Evolutionary conservation across 306 rosid genomes (phyloP).

Genomic region (Quercus suber): DNA sequence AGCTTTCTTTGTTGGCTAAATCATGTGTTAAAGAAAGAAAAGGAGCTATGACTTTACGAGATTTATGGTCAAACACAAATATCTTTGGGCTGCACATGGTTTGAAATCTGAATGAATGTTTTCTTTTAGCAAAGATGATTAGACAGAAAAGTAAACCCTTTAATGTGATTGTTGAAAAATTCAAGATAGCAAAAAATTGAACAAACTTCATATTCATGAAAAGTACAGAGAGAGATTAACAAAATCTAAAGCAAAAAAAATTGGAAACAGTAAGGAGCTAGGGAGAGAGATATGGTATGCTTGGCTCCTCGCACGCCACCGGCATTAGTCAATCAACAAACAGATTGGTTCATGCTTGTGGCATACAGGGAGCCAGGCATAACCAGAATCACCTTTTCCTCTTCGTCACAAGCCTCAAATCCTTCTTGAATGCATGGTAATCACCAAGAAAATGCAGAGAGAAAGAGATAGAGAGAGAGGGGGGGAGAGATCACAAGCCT

Average conservation of each 20-base stretch:
- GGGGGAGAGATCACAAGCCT: background rate
- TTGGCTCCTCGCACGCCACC: constrained; percentile 45
- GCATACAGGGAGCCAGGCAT: constrained; percentile 52
- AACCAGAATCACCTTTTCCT: background rate
- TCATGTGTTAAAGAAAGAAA: too few relatives aligned
- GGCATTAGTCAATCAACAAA: constrained; percentile 18
- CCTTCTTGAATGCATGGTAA: background rate
- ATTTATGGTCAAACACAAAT: too few relatives aligned
- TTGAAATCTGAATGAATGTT: background rate
- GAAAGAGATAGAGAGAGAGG: background rate
- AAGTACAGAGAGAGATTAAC: background rate
- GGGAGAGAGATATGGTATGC: constrained; percentile 13
- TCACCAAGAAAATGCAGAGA: background rate
- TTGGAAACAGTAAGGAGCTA: background rate
- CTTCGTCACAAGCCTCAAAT: background rate
- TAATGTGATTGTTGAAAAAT: background rate
- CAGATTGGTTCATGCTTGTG: constrained; percentile 30
- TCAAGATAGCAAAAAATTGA: background rate
- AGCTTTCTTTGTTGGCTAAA: too few relatives aligned
- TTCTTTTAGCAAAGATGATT: background rate
- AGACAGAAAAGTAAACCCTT: background rate
- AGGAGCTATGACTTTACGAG: too few relatives aligned
- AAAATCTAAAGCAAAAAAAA: background rate
- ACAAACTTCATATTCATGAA: background rate
- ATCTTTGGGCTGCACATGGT: background rate